Percentiles rank a stretch among this genome's conserved stretches.
These are phyloP conservation scores for Dimargaris cristalligena DNA, from an alignment of 192 early-diverging fungal species.

Conservation along the genomic window DNA sequence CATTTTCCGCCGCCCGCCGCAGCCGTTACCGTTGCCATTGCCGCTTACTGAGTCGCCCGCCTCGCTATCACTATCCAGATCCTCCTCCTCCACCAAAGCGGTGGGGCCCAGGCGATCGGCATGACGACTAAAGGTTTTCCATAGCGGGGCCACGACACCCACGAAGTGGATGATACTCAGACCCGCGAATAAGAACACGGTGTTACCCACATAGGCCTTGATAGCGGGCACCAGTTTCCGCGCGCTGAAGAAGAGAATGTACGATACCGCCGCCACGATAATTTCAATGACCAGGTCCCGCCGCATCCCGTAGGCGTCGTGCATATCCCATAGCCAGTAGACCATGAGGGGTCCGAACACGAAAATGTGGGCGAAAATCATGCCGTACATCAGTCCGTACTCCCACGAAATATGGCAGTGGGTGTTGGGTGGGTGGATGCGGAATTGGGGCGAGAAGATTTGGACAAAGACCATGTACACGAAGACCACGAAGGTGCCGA, in stretches of 20 bases:
- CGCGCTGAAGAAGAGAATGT: background rate
- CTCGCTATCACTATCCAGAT: too few species aligned
- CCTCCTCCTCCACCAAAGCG: background rate
- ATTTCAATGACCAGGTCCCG: constrained; percentile 3
- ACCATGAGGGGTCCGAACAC: constrained; percentile 1
- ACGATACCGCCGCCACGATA: background rate
- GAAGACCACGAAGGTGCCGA: background rate
- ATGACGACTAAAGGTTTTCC: background rate
- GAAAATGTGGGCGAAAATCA: background rate
- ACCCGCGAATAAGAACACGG: constrained; percentile 2
- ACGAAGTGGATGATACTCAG: constrained; percentile 4
- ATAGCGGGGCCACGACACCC: constrained; percentile 5
- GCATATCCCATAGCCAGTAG: constrained; percentile 5
- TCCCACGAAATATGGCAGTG: background rate
- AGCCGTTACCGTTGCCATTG: background rate
- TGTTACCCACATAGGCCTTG: background rate
- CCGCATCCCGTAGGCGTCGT: constrained; percentile 4
- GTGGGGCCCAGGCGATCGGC: background rate
- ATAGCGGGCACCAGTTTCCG: background rate
- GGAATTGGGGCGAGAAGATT: background rate
- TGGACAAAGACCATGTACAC: background rate
- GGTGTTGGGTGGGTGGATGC: background rate
- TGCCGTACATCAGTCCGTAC: background rate
- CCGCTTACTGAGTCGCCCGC: background rate
- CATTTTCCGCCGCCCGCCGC: too few species aligned